These are phyloP conservation scores for Thielaviopsis punctulata DNA, from an alignment of 2,329 filamentous ascomycete species.

Conservation along the genomic window DNA sequence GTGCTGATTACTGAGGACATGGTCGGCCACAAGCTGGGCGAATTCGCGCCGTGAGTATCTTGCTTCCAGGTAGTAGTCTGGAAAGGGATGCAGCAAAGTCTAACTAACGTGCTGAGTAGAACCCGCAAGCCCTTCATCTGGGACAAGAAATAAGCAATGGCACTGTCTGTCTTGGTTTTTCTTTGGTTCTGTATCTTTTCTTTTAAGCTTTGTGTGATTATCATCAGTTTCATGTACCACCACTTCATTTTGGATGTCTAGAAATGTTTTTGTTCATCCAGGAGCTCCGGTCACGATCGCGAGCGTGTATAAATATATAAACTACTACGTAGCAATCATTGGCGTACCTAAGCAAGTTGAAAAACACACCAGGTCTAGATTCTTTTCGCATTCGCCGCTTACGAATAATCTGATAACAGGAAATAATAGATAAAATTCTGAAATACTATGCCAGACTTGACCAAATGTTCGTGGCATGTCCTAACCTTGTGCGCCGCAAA, in stretches of 20 bases:
- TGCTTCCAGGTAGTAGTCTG: neutral
- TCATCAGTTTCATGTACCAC: constrained; percentile 4
- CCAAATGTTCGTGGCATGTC: neutral
- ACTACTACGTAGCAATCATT: no score
- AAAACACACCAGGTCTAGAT: neutral
- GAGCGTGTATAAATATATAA: neutral
- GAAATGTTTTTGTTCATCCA: neutral
- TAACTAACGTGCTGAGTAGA: constrained; percentile 19
- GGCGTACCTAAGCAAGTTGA: no score
- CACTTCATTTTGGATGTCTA: neutral
- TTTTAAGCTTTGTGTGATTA: neutral
- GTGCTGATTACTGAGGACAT: constrained; percentile 82
- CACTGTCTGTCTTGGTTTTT: neutral
- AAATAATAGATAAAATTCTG: neutral
- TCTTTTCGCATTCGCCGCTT: neutral
- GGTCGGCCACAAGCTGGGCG: constrained; percentile 88
- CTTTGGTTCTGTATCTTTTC: neutral
- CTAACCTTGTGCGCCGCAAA: constrained; percentile 2
- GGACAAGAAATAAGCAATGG: constrained; percentile 21
- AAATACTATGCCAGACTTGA: neutral
- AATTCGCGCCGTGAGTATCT: constrained; percentile 65
- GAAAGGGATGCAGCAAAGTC: no score
- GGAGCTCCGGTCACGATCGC: neutral
- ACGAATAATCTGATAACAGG: neutral
- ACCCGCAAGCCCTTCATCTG: constrained; percentile 43